A percentile compares a stretch with the other conserved stretches of the same genome.
Evolutionary conservation across 768 basidiomycete species (phyloP).

Genomic region (Trametes maxima): DNA sequence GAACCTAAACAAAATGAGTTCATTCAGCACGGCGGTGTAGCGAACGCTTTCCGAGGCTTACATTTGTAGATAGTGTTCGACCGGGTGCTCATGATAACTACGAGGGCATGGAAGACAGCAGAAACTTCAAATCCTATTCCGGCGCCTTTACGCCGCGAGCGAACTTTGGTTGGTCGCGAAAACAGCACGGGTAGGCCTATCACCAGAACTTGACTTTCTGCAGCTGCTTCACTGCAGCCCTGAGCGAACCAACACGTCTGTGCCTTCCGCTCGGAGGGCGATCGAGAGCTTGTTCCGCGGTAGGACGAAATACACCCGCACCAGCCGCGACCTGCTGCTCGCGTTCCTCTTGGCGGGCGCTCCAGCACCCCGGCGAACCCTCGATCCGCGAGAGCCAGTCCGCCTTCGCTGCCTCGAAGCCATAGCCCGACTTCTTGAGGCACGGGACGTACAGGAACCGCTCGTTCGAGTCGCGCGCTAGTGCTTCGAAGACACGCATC

Average conservation of each 20-base stretch:
- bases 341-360: not conserved
- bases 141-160: not conserved
- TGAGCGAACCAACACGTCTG: not conserved
- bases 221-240: not conserved
- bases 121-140: not conserved
- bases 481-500: conserved; percentile 26
- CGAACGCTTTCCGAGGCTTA: too few species aligned
- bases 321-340: not conserved
- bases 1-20: too few species aligned
- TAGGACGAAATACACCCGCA: not conserved
- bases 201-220: conserved; percentile 13
- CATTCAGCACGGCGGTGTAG: too few species aligned
- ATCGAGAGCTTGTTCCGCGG: not conserved
- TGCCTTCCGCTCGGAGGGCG: not conserved
- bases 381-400: conserved; percentile 25
- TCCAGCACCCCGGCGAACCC: conserved; percentile 22
- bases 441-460: conserved; percentile 24
- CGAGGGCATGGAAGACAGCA: not conserved
- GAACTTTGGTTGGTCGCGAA: not conserved
- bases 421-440: conserved; percentile 17
- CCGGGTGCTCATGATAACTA: not conserved
- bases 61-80: too few species aligned
- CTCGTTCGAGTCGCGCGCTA: conserved; percentile 19
- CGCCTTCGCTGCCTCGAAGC: conserved; percentile 21
- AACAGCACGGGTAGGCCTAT: not conserved